These are phyloP conservation scores for Apiotrichum gamsii DNA, from an alignment of 1,284 basidiomycete species.

Conservation along the genomic window DNA sequence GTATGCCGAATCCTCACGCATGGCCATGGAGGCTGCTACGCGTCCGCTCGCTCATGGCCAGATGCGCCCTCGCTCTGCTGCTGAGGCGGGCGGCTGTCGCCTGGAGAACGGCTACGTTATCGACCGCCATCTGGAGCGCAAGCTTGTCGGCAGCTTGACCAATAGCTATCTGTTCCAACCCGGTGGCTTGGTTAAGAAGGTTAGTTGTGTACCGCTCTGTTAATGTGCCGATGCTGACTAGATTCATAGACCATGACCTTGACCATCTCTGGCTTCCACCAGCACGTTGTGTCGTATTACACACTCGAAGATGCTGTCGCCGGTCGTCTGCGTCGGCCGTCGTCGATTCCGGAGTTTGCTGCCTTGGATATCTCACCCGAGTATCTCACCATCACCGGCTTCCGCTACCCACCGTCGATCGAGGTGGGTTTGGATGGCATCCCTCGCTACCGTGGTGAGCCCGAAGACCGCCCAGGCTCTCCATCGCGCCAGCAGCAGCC, in stretches of 20 bases:
- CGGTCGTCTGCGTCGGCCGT: constrained; percentile 79
- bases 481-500: constrained; percentile 5
- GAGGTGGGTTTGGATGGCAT: constrained; percentile 75
- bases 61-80: constrained; percentile 16
- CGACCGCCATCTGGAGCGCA: constrained; percentile 54
- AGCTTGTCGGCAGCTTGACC: constrained; percentile 78
- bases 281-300: constrained; percentile 96
- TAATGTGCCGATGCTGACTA: background rate
- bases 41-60: constrained; percentile 16
- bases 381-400: constrained; percentile 83
- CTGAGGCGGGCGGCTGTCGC: constrained; percentile 18
- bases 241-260: constrained; percentile 76
- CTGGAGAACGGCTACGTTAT: constrained; percentile 19
- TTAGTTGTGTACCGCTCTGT: constrained; percentile 41
- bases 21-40: constrained; percentile 12
- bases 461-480: constrained; percentile 15
- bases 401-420: constrained; percentile 80
- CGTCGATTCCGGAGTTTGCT: constrained; percentile 78
- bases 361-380: constrained; percentile 79
- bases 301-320: constrained; percentile 82
- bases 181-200: constrained; percentile 93
- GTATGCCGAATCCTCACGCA: constrained; percentile 17
- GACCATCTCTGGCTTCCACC: constrained; percentile 73
- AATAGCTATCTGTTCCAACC: constrained; percentile 86
- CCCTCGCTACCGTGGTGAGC: constrained; percentile 58